Percentiles rank a stretch among this genome's conserved stretches.
Evolutionary conservation across 129 eudicot genomes (phyloP).

Genomic region (Tanacetum coccineum): DNA sequence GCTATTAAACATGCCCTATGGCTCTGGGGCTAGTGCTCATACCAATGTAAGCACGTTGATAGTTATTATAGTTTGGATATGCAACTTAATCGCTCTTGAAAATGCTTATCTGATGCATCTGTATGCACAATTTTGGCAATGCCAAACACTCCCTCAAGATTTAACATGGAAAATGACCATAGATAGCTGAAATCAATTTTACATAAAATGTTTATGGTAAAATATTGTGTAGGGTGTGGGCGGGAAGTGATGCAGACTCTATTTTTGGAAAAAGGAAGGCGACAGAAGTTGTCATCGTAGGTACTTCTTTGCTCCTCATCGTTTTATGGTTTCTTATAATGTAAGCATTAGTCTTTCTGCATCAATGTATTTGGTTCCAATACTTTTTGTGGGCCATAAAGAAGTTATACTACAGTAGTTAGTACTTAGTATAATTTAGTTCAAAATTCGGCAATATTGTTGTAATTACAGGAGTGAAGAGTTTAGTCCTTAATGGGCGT

Average conservation of each 20-base stretch:
- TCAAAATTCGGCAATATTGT: not conserved
- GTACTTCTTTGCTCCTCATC: conserved; percentile 31
- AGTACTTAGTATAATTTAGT: not conserved
- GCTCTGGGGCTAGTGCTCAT: no score
- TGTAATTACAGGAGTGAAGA: not conserved
- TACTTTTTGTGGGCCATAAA: not conserved
- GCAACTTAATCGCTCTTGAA: no score
- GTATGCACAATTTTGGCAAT: no score
- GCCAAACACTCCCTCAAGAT: no score
- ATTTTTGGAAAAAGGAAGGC: conserved; percentile 74
- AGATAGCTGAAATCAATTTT: no score
- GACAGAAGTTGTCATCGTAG: conserved; percentile 90
- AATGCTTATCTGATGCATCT: no score
- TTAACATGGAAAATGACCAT: no score
- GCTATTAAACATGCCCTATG: no score
- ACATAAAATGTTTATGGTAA: not conserved
- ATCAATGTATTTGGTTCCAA: not conserved
- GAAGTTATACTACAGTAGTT: no score
- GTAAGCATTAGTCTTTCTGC: not conserved
- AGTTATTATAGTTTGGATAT: no score
- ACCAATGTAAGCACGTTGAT: no score
- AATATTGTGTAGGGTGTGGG: conserved; percentile 43
- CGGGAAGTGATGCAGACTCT: conserved; percentile 61
- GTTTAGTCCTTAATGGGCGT: no score
- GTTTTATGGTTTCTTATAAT: not conserved